Base-by-base conservation (phyloP, 2,329 filamentous ascomycete genomes). In the Ilyonectria destructans region DNA sequence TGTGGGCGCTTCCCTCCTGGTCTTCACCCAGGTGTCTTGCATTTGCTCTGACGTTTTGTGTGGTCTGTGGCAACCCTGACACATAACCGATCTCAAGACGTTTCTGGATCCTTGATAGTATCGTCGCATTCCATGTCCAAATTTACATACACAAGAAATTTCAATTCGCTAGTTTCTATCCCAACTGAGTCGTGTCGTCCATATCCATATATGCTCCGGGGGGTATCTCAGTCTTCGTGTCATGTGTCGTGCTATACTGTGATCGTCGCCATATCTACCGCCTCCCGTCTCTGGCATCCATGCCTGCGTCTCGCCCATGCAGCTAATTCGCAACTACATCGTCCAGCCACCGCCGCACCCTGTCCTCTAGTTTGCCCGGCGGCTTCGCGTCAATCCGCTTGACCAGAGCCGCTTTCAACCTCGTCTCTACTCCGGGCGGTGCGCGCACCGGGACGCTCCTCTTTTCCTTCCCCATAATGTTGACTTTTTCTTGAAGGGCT, bases 311-410 rank as follows among this genome's bases (percentile, higher is more conserved):
- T 58, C 55, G 48, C 45, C 33, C 31, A 51, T 57, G 49, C 35
- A 17, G 29, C 49, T 33, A 19, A 12, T 7, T 52, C 49, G 43
- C 35, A 35, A 72, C 35, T 29, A 75, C 63, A 40, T 75, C 73
- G n/a, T 67, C 62, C 65, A 76, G 43, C 74, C 74, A 76, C 48
- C 59, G 69, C 17, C 54, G 29, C 15, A 76, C 74, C 21, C 69
- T 75, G 15, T 76, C 74, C 15, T 73, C 57, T 3, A 76, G 62
- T 19, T 69, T 69, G 4, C 73, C 37, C 60, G 73, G 70, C 8
- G 71, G 70, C 43, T 72, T 62, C 15, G 75, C 69, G 35, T 71
- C 73, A n/a, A 76, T 62, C 19, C 75, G 63, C 49, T 71, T 71
- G 57, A 75, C 56, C 23, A 65, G 57, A 15, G 65, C 65, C 29